phyloP scores from a whole-genome alignment of 805 yeast genomes.

The Yarrowia osloensis region DNA sequence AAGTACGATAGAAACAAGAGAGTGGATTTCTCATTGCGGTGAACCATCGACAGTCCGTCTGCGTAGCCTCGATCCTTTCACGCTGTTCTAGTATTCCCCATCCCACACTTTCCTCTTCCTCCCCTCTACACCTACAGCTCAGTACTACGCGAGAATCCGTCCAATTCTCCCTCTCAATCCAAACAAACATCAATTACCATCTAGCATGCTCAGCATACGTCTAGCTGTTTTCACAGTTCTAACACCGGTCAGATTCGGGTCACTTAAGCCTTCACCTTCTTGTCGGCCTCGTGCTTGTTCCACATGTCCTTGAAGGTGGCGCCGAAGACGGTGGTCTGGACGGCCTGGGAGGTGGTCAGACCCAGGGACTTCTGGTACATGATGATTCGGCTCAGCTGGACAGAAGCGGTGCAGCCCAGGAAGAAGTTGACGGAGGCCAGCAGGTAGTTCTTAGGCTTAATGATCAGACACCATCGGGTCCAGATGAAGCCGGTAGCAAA shows the following conservation, averaged over 20 bases:
- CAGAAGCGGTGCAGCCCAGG: constrained; percentile 85
- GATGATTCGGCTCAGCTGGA: constrained; percentile 72
- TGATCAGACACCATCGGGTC: constrained; percentile 98
- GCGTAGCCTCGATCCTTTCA: too few species aligned
- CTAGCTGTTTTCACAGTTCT: not conserved
- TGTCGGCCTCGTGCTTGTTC: constrained; percentile 27
- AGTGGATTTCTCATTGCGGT: too few species aligned
- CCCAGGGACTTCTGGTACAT: constrained; percentile 67
- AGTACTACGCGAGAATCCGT: too few species aligned
- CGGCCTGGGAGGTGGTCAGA: constrained; percentile 14
- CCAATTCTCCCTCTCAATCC: too few species aligned
- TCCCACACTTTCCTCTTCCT: too few species aligned
- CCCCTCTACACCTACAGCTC: too few species aligned
- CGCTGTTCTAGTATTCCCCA: too few species aligned
- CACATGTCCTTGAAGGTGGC: constrained; percentile 27
- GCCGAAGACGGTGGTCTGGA: constrained; percentile 29
- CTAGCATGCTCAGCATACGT: not conserved
- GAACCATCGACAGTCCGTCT: too few species aligned
- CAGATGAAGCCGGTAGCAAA: constrained; percentile 91
- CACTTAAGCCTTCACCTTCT: constrained; percentile 18
- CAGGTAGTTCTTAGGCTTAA: constrained; percentile 80
- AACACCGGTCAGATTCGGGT: not conserved
- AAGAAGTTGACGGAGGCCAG: constrained; percentile 94
- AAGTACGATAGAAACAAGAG: too few species aligned
- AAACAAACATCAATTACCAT: not conserved